Percentiles rank a stretch among this genome's conserved stretches.
Evolutionary conservation across 2,329 filamentous ascomycete species (phyloP).

Genomic region (Cercospora sp.): DNA sequence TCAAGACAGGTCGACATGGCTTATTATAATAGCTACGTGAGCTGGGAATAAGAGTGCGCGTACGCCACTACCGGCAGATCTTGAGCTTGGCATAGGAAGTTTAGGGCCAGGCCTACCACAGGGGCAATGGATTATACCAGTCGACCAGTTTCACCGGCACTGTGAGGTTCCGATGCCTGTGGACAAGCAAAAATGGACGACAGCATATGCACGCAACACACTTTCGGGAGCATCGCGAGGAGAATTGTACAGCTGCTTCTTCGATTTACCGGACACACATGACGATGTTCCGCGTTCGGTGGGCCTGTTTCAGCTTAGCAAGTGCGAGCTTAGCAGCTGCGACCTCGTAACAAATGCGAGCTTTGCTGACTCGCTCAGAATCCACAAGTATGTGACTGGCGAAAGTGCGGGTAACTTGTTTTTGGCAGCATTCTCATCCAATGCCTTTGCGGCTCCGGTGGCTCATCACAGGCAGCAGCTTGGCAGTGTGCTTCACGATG

Average conservation of each 20-base stretch:
- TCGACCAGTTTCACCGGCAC: neutral
- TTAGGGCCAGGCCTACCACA: neutral
- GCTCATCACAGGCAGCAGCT: neutral
- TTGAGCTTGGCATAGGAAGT: neutral
- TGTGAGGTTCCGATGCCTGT: neutral
- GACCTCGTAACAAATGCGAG: neutral
- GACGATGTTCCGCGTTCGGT: neutral
- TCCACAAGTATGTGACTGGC: neutral
- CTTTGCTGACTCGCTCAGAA: neutral
- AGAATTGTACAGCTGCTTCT: neutral
- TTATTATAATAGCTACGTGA: neutral
- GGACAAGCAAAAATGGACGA: neutral
- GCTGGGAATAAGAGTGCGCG: neutral
- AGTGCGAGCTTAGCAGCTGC: neutral
- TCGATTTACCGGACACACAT: neutral
- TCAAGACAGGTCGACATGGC: neutral
- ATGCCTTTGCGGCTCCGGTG: neutral
- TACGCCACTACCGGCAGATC: neutral
- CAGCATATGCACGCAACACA: neutral
- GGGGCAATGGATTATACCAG: neutral
- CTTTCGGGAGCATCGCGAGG: neutral
- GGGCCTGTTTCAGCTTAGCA: neutral
- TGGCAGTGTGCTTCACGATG: neutral
- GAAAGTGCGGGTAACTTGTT: neutral
- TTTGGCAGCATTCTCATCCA: neutral